A percentile compares a stretch with the other conserved stretches of the same genome.
Evolutionary conservation across 2,329 filamentous ascomycete genomes (phyloP).

Genomic region (Penicillium palitans): DNA sequence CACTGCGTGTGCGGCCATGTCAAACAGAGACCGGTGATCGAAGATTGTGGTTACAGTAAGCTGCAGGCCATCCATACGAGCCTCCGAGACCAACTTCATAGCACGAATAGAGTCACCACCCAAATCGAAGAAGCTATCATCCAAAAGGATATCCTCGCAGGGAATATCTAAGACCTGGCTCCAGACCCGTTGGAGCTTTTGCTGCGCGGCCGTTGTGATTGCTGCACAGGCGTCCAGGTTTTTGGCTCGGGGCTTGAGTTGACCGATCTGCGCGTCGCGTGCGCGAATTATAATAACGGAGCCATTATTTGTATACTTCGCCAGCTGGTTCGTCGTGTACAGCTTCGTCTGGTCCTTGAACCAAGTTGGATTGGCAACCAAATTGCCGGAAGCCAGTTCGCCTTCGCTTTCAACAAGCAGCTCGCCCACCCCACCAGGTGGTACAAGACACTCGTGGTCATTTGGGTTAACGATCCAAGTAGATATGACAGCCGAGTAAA

Average conservation of each 20-base stretch:
- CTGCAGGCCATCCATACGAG: conserved; percentile 50
- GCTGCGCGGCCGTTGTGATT: conserved; percentile 12
- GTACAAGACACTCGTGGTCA: not conserved
- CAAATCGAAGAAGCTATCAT: conserved; percentile 58
- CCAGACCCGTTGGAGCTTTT: conserved; percentile 51
- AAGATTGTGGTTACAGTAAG: conserved; percentile 60
- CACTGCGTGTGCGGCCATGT: conserved; percentile 4
- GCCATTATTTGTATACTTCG: not conserved
- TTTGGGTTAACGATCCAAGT: conserved; percentile 5
- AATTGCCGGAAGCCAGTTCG: not conserved
- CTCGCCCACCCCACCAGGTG: conserved; percentile 1
- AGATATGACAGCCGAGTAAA: not conserved
- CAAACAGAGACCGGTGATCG: conserved; percentile 33
- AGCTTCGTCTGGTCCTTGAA: not conserved
- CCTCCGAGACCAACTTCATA: conserved; percentile 61
- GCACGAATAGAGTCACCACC: conserved; percentile 60
- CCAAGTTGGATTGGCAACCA: not conserved
- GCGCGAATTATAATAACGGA: conserved; percentile 4
- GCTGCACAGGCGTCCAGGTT: not conserved
- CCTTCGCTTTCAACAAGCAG: not conserved
- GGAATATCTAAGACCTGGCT: conserved; percentile 47
- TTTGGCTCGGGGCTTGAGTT: not conserved
- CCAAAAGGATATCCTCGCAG: conserved; percentile 49
- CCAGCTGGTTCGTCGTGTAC: not conserved
- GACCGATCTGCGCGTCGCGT: not conserved